Evolutionary conservation across 345 rosid genomes (phyloP), one percentile per base, ranked within the genome.

Genomic region (Arabidopsis thaliana): DNA sequence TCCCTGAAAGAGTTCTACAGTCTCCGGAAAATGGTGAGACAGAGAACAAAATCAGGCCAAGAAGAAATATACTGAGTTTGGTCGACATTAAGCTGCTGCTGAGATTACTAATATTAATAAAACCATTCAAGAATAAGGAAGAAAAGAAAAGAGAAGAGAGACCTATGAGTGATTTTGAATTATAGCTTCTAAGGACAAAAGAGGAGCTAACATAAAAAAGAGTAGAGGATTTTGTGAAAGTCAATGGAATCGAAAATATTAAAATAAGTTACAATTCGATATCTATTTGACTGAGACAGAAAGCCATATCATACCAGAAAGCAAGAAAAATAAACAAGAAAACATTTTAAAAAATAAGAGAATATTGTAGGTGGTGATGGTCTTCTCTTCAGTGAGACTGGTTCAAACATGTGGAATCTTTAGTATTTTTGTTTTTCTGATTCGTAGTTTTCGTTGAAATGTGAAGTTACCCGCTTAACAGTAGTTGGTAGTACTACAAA

Each of bases 81-180:
- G 55, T 65, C 49, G 67, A 71, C 77, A 77, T 77, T 77, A 56
- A 58, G 61, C 65, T 53, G 61, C 65, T 53, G 58, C 28, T 14
- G 73, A 49, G 60, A 33, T 52, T 42, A 30, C 28, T 25, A 25
- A 25, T 25, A 16, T 16, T 16, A 25, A 25, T 25, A 25, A 28
- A 28, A 28, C 4, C 32, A 28, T 28, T 28, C 32, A 28, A 28
- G 32, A 28, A 28, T 28, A 28, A 28, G 32, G 32, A 28, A 28
- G 32, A 28, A 28, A 28, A 28, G 32, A 25, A 25, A 16, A 33
- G 58, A 30, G 32, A 68, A 67, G 51, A 53, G 51, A 66, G 46
- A 8, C 8, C 28, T 34, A 34, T 34, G 42, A n/a, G 41, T 16
- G 50, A n/a, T 5, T 38, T 38, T 1, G 61, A 52, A 60, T 67